Conservation (phyloP, 164 flowering plant species). For the Piper longum region DNA sequence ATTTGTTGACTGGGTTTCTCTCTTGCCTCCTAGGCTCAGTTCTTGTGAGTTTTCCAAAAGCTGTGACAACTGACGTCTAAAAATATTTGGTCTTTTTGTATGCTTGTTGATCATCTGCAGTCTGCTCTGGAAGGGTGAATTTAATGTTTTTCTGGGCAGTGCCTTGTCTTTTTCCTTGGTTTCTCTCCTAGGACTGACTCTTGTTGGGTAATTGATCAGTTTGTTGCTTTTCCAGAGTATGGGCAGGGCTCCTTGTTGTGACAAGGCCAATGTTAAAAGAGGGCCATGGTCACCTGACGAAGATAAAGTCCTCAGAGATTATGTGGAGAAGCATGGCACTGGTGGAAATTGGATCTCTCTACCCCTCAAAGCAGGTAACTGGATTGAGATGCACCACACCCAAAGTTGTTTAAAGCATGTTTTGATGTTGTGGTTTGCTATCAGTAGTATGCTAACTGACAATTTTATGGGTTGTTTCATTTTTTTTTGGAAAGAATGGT, state of each 20-base stretch:
- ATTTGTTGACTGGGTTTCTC: too few species aligned
- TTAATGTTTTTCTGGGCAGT: background rate
- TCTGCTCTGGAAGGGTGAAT: background rate
- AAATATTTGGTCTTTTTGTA: background rate
- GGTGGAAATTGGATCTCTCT: slow-evolving; percentile 79
- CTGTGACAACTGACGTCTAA: background rate
- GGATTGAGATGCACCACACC: background rate
- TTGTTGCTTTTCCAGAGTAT: slow-evolving; percentile 8
- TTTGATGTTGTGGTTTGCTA: too few species aligned
- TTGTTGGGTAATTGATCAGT: too few species aligned
- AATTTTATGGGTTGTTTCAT: too few species aligned
- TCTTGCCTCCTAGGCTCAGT: background rate
- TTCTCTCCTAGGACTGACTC: background rate
- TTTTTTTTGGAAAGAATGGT: too few species aligned
- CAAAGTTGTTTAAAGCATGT: background rate
- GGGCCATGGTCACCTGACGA: slow-evolving; percentile 91
- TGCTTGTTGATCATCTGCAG: background rate
- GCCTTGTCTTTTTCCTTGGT: background rate
- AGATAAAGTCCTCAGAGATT: slow-evolving; percentile 50
- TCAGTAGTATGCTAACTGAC: too few species aligned
- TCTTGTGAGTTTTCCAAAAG: background rate
- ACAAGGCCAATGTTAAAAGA: slow-evolving; percentile 74
- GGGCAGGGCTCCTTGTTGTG: slow-evolving; percentile 94
- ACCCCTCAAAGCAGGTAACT: slow-evolving; percentile 46
- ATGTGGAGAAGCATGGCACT: slow-evolving; percentile 49